Conservation (phyloP, 495 filamentous ascomycete species). For the Gamarada debralockiae region DNA sequence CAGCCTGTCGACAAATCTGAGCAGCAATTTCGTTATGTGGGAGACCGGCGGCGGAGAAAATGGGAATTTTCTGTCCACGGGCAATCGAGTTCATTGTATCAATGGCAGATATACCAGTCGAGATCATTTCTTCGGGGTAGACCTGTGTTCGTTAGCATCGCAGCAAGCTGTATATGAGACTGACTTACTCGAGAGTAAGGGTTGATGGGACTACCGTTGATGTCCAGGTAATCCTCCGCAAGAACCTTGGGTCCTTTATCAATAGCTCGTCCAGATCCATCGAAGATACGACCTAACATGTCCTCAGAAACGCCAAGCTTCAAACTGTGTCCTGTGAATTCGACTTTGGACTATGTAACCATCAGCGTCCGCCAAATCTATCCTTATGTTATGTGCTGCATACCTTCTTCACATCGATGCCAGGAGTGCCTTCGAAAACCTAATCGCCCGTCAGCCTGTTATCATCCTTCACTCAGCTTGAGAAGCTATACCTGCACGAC, state of each 20-base stretch:
- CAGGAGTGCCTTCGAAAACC: constrained; percentile 97
- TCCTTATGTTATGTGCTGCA: constrained; percentile 6
- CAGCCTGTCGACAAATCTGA: constrained; percentile 93
- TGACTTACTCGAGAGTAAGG: constrained; percentile 84
- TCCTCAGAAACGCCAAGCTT: constrained; percentile 99
- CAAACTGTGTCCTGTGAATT: constrained; percentile 94
- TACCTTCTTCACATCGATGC: constrained; percentile 98
- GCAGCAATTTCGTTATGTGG: constrained; percentile 99
- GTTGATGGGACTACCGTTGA: constrained; percentile 99
- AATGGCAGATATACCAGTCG: constrained; percentile 98
- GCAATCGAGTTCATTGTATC: constrained; percentile 99
- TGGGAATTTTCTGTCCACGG: constrained; percentile 99
- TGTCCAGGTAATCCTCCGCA: constrained; percentile 96
- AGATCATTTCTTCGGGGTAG: constrained; percentile 99
- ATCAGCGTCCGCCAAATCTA: not conserved
- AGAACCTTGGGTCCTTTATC: constrained; percentile 99
- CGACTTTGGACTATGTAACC: constrained; percentile 78
- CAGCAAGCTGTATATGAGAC: constrained; percentile 6
- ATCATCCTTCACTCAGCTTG: not conserved
- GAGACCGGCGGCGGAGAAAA: constrained; percentile 97
- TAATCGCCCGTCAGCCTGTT: constrained; percentile 32
- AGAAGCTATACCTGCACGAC: constrained; percentile 71
- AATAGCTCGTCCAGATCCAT: constrained; percentile 94
- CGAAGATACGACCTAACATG: constrained; percentile 98
- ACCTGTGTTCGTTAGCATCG: constrained; percentile 49